Percentiles rank a stretch among this genome's conserved stretches.
These are phyloP conservation scores for Podaxis carcinomalis DNA, from an alignment of 768 basidiomycete species.

Conservation along the genomic window DNA sequence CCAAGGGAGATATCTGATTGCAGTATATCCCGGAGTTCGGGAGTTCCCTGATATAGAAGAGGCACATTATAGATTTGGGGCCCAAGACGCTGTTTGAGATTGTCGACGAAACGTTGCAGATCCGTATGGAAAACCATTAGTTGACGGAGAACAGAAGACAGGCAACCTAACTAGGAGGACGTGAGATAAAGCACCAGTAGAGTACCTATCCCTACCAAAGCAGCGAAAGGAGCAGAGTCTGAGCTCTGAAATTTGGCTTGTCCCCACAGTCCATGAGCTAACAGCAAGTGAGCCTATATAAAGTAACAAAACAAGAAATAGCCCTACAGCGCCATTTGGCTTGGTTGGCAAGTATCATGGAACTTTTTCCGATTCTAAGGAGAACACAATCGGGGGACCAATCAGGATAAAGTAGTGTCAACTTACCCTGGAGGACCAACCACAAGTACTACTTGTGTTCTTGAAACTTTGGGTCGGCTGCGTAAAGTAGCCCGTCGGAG, in stretches of 20 bases:
- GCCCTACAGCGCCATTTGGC: slow-evolving; percentile 64
- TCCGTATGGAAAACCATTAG: slow-evolving; percentile 73
- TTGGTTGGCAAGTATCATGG: slow-evolving; percentile 64
- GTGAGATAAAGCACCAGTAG: slow-evolving; percentile 5
- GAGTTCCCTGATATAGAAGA: slow-evolving; percentile 66
- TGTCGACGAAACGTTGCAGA: slow-evolving; percentile 58
- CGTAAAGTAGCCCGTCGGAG: slow-evolving; percentile 42
- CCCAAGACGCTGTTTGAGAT: slow-evolving; percentile 56
- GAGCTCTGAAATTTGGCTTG: slow-evolving; percentile 68
- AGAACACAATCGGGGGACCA: background rate
- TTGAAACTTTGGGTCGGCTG: slow-evolving; percentile 36
- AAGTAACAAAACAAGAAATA: background rate
- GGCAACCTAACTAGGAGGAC: slow-evolving; percentile 47
- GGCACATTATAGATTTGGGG: slow-evolving; percentile 69
- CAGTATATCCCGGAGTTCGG: slow-evolving; percentile 64
- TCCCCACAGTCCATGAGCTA: slow-evolving; percentile 71
- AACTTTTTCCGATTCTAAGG: slow-evolving; percentile 68
- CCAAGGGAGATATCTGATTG: slow-evolving; percentile 50
- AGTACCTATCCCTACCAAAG: slow-evolving; percentile 39
- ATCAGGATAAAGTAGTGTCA: slow-evolving; percentile 5
- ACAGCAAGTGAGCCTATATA: background rate
- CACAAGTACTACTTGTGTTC: slow-evolving; percentile 58
- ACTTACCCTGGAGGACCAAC: slow-evolving; percentile 61
- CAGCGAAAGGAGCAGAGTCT: slow-evolving; percentile 66
- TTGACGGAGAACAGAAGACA: slow-evolving; percentile 70